Percentiles rank a stretch among this genome's conserved stretches.
Conservation (phyloP, 169 alveolate species). For the Eimeria falciformis region DNA sequence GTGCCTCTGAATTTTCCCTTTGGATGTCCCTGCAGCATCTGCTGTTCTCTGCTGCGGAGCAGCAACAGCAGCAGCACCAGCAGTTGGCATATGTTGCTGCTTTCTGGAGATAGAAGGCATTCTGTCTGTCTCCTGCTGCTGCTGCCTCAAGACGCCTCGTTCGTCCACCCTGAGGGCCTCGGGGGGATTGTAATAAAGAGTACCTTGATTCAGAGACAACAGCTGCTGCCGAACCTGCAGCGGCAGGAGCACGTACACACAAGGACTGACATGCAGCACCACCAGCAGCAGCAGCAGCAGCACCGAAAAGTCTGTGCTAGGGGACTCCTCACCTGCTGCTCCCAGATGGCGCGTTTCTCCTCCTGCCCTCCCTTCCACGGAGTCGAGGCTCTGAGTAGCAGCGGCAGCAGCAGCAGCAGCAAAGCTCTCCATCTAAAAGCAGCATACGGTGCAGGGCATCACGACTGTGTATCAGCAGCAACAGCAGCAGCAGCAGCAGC, state of each 20-base stretch:
- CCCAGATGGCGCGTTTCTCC: slow-evolving; percentile 18
- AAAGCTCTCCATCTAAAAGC: background rate
- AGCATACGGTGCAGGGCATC: background rate
- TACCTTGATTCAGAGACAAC: slow-evolving; percentile 13
- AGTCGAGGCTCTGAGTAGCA: background rate
- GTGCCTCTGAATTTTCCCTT: too few relatives aligned
- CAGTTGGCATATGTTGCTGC: background rate
- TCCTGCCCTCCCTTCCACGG: slow-evolving; percentile 38
- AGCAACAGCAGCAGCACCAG: slow-evolving; percentile 6
- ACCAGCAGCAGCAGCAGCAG: slow-evolving; percentile 32
- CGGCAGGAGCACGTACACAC: too few relatives aligned
- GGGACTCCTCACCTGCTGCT: slow-evolving; percentile 4
- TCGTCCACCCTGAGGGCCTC: slow-evolving; percentile 45
- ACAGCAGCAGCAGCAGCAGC: slow-evolving; percentile 9
- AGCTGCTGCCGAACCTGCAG: slow-evolving; percentile 54
- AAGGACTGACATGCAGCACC: too few relatives aligned
- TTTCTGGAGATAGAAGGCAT: background rate
- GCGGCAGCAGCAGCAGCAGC: slow-evolving; percentile 48
- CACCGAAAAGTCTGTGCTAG: background rate
- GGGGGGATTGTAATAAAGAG: slow-evolving; percentile 46
- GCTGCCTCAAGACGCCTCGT: slow-evolving; percentile 3
- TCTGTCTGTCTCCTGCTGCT: background rate
- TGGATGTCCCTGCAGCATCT: background rate
- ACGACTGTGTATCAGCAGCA: background rate
- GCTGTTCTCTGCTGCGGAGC: background rate